These are phyloP conservation scores for Planoprotostelium fungivorum DNA, from an alignment of 78 protist genomes.

Conservation along the genomic window DNA sequence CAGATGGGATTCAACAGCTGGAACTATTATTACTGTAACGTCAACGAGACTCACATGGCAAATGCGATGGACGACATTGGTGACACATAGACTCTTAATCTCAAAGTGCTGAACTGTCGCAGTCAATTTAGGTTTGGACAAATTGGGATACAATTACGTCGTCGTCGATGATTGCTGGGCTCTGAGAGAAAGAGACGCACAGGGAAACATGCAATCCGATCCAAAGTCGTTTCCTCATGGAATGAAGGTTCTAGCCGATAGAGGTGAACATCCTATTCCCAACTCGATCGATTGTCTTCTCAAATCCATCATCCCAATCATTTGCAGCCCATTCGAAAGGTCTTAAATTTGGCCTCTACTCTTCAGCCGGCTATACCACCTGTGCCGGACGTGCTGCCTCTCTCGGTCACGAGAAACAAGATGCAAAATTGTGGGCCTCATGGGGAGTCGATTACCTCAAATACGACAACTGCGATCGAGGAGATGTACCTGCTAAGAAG, in stretches of 20 bases:
- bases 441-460: constrained; percentile 70
- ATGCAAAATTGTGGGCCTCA: constrained; percentile 33
- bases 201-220: constrained; percentile 3
- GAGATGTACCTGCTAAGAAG: constrained; percentile 3
- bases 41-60: constrained; percentile 58
- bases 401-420: constrained; percentile 30
- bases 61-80: constrained; percentile 70
- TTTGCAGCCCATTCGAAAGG: constrained; percentile 52
- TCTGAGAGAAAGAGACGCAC: constrained; percentile 7
- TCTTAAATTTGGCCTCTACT: constrained; percentile 78
- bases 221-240: constrained; percentile 71
- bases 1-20: constrained; percentile 49
- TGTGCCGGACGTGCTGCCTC: constrained; percentile 71
- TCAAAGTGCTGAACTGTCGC: neutral
- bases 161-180: constrained; percentile 58
- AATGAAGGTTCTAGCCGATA: constrained; percentile 69
- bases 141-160: constrained; percentile 71
- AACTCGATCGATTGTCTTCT: neutral
- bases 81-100: constrained; percentile 22
- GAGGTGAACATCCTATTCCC: neutral
- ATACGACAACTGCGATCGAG: constrained; percentile 31
- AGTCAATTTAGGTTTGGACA: neutral
- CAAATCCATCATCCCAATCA: neutral
- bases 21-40: constrained; percentile 68
- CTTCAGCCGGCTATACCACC: constrained; percentile 73